phyloP scores from a whole-genome alignment of 2,329 filamentous ascomycete species.

The Amauroascus niger region DNA sequence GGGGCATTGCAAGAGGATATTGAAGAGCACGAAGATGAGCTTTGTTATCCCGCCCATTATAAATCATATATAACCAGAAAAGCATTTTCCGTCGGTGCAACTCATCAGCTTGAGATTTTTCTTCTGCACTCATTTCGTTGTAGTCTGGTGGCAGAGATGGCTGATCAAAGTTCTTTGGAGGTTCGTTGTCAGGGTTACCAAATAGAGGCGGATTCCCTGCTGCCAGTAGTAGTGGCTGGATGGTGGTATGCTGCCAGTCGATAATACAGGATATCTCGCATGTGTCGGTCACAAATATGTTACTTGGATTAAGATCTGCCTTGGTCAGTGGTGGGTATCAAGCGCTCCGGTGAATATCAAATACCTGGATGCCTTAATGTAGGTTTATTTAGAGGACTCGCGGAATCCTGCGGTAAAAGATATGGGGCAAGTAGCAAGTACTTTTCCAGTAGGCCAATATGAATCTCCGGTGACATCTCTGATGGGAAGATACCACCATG shows the following conservation, averaged over 20 bases:
- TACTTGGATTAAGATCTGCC: conserved; percentile 15
- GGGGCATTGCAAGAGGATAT: conserved; percentile 12
- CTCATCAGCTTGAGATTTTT: conserved; percentile 15
- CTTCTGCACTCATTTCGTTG: conserved; percentile 7
- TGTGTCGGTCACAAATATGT: conserved; percentile 15
- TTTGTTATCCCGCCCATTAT: conserved; percentile 13
- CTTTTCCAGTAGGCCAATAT: conserved; percentile 13
- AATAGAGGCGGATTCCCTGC: conserved; percentile 15
- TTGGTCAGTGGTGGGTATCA: no score
- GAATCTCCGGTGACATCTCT: conserved; percentile 5
- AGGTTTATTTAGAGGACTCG: conserved; percentile 5
- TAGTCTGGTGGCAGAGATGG: conserved; percentile 12
- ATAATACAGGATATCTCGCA: conserved; percentile 14
- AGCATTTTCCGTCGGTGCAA: conserved; percentile 14
- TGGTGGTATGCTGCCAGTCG: conserved; percentile 16
- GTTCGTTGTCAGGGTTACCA: conserved; percentile 12
- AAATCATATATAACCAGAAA: conserved; percentile 12
- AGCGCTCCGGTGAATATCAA: no score
- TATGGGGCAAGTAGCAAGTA: conserved; percentile 14
- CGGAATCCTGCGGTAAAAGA: conserved; percentile 9
- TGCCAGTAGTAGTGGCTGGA: conserved; percentile 14
- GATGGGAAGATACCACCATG: conserved; percentile 11
- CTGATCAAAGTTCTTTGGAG: conserved; percentile 4
- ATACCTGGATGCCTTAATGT: conserved; percentile 18
- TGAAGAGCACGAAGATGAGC: conserved; percentile 8